Evolutionary conservation across 2,329 filamentous ascomycete species (phyloP).

Genomic region (Macrophomina tecta): DNA sequence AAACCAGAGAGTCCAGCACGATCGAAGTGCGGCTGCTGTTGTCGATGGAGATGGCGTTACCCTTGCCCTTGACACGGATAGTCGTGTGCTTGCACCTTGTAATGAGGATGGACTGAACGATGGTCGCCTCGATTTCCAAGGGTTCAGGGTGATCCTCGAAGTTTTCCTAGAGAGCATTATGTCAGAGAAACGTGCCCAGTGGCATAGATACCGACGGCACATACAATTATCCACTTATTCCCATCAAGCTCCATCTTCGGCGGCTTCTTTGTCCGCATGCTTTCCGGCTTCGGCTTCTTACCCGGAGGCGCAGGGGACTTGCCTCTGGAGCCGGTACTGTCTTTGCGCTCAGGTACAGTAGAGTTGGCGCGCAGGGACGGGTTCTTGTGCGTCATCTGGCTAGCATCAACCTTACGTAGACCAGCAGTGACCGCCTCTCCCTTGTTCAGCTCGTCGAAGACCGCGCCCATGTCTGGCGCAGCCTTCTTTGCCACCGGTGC

Average conservation of each 20-base stretch:
- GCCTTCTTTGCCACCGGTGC: constrained; percentile 49
- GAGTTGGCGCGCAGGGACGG: constrained; percentile 79
- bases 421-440: constrained; percentile 87
- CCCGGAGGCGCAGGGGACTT: constrained; percentile 84
- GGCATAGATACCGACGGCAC: constrained; percentile 36
- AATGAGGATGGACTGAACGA: constrained; percentile 90
- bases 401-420: constrained; percentile 91
- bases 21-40: constrained; percentile 85
- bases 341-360: constrained; percentile 67
- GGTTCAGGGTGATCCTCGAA: constrained; percentile 77
- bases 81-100: constrained; percentile 90
- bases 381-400: constrained; percentile 99
- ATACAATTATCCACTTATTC: constrained; percentile 90
- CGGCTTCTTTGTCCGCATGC: constrained; percentile 55
- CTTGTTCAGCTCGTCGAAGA: constrained; percentile 91
- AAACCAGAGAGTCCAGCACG: constrained; percentile 87
- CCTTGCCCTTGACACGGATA: constrained; percentile 88
- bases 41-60: constrained; percentile 95
- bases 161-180: constrained; percentile 69
- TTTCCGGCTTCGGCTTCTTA: constrained; percentile 63
- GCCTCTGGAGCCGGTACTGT: constrained; percentile 63
- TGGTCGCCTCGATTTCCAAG: constrained; percentile 79
- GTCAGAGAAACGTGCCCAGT: neutral
- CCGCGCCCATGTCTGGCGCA: constrained; percentile 73
- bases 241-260: constrained; percentile 58